These are phyloP conservation scores for Balansia obtecta DNA, from an alignment of 2,329 filamentous ascomycete species.

Conservation along the genomic window DNA sequence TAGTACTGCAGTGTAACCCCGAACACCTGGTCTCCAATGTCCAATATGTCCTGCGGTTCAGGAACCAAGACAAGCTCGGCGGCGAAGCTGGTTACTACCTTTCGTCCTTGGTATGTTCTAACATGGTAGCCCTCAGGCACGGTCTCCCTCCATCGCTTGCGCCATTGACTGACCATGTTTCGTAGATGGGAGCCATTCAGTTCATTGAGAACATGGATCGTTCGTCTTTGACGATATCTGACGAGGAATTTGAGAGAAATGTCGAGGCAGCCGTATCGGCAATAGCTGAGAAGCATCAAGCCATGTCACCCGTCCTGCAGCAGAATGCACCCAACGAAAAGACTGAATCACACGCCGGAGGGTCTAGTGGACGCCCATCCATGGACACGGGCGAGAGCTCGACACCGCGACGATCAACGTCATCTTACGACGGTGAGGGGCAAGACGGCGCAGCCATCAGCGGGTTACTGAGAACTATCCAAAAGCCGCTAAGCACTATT, in stretches of 20 bases:
- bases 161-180: not conserved
- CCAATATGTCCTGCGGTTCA: slow-evolving; percentile 92
- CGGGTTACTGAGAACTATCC: slow-evolving; percentile 79
- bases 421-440: slow-evolving; percentile 39
- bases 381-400: slow-evolving; percentile 24
- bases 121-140: not conserved
- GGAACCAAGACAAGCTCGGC: slow-evolving; percentile 91
- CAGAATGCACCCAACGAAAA: slow-evolving; percentile 34
- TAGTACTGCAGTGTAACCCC: slow-evolving; percentile 86
- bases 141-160: too few relatives aligned
- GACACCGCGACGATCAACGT: slow-evolving; percentile 39
- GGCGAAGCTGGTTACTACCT: slow-evolving; percentile 98
- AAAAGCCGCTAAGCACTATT: slow-evolving; percentile 80
- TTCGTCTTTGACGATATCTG: slow-evolving; percentile 81
- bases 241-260: slow-evolving; percentile 89
- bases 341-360: slow-evolving; percentile 13
- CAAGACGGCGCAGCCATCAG: slow-evolving; percentile 71
- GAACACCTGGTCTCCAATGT: slow-evolving; percentile 95
- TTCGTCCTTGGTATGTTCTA: slow-evolving; percentile 58
- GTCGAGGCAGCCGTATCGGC: slow-evolving; percentile 94
- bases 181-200: slow-evolving; percentile 78
- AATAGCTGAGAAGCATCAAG: slow-evolving; percentile 79
- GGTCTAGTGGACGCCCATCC: slow-evolving; percentile 27
- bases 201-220: slow-evolving; percentile 96
- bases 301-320: slow-evolving; percentile 32